These are phyloP conservation scores for Leccinellum luteum DNA, from an alignment of 768 basidiomycete species.

Conservation along the genomic window DNA sequence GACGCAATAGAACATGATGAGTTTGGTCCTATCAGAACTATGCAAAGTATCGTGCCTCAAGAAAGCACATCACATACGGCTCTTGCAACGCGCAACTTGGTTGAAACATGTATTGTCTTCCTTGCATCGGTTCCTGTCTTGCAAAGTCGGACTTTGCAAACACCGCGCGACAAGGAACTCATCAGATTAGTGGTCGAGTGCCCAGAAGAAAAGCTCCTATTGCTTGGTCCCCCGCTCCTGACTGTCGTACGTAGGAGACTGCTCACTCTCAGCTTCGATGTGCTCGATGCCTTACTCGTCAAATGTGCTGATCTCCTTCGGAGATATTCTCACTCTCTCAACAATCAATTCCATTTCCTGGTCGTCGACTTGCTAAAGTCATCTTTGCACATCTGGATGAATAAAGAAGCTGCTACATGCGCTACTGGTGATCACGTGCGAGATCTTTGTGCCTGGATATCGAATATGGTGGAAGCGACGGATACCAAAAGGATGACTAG, in stretches of 20 bases:
- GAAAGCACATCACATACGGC: slow-evolving; percentile 28
- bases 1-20: slow-evolving; percentile 51
- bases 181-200: slow-evolving; percentile 50
- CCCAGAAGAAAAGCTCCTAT: slow-evolving; percentile 53
- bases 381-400: slow-evolving; percentile 60
- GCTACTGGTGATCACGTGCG: slow-evolving; percentile 46
- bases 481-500: slow-evolving; percentile 40
- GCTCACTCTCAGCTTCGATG: slow-evolving; percentile 49
- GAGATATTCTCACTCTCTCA: slow-evolving; percentile 53
- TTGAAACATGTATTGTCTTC: slow-evolving; percentile 56
- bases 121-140: slow-evolving; percentile 62
- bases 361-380: slow-evolving; percentile 61
- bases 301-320: slow-evolving; percentile 51
- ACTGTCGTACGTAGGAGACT: slow-evolving; percentile 51
- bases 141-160: slow-evolving; percentile 55
- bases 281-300: slow-evolving; percentile 53
- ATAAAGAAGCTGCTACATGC: slow-evolving; percentile 24
- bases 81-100: slow-evolving; percentile 34
- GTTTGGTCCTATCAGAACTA: slow-evolving; percentile 52
- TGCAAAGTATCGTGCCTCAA: slow-evolving; percentile 30
- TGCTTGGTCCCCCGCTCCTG: slow-evolving; percentile 57
- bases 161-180: slow-evolving; percentile 61
- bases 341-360: slow-evolving; percentile 51
- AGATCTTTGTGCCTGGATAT: slow-evolving; percentile 54
- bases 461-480: slow-evolving; percentile 38